Conservation (phyloP, 1,139 yeast species). For the Diutina rugosa region DNA sequence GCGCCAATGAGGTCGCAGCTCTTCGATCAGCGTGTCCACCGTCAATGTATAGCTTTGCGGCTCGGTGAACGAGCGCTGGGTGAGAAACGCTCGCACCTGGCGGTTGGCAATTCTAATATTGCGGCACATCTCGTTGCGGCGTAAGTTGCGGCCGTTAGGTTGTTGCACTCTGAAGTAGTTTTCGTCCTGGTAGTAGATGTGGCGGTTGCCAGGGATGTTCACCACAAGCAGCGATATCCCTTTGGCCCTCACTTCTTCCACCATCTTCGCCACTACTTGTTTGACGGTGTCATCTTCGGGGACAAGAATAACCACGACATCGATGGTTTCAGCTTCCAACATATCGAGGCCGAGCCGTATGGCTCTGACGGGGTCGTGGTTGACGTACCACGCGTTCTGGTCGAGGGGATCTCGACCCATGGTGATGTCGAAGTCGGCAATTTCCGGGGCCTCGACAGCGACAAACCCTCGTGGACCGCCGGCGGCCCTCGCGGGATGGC, state of each 20-base stretch:
- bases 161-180: background rate
- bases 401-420: background rate
- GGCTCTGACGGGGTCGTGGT: background rate
- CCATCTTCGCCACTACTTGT: background rate
- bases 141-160: background rate
- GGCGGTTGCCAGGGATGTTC: background rate
- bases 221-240: background rate
- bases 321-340: background rate
- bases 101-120: background rate
- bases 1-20: background rate
- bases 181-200: conserved; percentile 1
- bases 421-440: background rate
- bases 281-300: background rate
- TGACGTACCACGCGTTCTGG: background rate
- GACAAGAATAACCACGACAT: background rate
- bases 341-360: background rate
- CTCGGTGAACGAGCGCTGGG: background rate
- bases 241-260: background rate
- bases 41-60: background rate
- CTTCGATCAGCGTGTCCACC: background rate
- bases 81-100: background rate
- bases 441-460: background rate
- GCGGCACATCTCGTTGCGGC: background rate
- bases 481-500: background rate
- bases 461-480: background rate